These are phyloP conservation scores for Pseudogymnoascus sp. DNA, from an alignment of 2,329 filamentous ascomycete genomes.

Conservation along the genomic window DNA sequence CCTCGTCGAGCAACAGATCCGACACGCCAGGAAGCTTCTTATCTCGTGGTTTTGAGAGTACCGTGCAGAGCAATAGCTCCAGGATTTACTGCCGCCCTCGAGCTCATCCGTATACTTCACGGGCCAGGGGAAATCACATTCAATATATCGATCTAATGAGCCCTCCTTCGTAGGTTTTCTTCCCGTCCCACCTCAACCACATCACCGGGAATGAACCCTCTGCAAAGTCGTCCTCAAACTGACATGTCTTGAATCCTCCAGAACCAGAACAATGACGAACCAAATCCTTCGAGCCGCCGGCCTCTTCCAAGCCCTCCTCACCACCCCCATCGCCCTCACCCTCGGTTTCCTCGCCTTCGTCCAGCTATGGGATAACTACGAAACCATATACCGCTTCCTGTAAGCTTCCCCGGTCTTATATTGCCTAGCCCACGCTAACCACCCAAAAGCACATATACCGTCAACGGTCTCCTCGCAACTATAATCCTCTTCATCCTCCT, in stretches of 20 bases:
- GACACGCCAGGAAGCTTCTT: background rate
- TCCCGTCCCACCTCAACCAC: background rate
- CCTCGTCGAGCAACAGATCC: background rate
- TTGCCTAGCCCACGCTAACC: background rate
- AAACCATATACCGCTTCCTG: conserved; percentile 5
- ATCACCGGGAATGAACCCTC: background rate
- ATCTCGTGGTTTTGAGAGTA: background rate
- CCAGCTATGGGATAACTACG: conserved; percentile 2
- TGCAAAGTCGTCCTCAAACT: background rate
- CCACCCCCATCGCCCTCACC: conserved; percentile 14
- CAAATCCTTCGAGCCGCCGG: conserved; percentile 16
- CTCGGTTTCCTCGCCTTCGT: conserved; percentile 8
- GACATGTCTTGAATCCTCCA: background rate
- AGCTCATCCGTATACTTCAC: background rate
- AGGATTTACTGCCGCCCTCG: background rate
- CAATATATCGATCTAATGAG: background rate
- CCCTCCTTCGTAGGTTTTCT: background rate
- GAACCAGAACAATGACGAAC: conserved; percentile 10
- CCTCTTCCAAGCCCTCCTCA: conserved; percentile 18
- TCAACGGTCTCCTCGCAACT: conserved; percentile 14
- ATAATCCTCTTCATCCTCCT: conserved; percentile 18
- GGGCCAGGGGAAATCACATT: background rate
- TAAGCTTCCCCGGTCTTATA: background rate
- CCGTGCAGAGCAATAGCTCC: background rate
- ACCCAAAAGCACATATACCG: conserved; percentile 10